Evolutionary conservation across 2,329 filamentous ascomycete species (phyloP).

Genomic region (Pseudocercospora crystallina): DNA sequence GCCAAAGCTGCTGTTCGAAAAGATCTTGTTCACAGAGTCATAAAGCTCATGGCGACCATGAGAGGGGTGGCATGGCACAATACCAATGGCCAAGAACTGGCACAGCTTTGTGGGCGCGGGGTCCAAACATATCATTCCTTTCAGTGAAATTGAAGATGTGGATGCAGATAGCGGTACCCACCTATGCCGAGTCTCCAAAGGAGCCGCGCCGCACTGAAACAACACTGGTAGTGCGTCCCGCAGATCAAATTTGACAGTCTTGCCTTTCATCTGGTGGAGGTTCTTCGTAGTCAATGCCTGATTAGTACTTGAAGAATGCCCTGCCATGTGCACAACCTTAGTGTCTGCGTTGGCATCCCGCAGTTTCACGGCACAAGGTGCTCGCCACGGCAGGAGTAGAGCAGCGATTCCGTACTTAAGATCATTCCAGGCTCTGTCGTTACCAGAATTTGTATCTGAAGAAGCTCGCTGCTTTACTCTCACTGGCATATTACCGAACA

Average conservation of each 20-base stretch:
- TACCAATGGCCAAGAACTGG: slow-evolving; percentile 81
- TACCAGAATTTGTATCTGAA: slow-evolving; percentile 51
- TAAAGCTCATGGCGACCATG: slow-evolving; percentile 66
- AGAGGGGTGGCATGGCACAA: slow-evolving; percentile 61
- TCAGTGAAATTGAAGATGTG: slow-evolving; percentile 60
- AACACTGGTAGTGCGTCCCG: slow-evolving; percentile 54
- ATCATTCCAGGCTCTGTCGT: slow-evolving; percentile 64
- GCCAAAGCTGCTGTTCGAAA: slow-evolving; percentile 76
- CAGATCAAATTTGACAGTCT: slow-evolving; percentile 23
- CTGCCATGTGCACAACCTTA: slow-evolving; percentile 20
- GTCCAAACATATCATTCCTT: slow-evolving; percentile 68
- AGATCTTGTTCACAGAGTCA: slow-evolving; percentile 74
- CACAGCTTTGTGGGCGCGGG: slow-evolving; percentile 69
- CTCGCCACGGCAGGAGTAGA: slow-evolving; percentile 69
- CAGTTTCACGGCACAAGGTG: slow-evolving; percentile 57
- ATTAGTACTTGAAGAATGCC: slow-evolving; percentile 18
- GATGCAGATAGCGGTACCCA: slow-evolving; percentile 75
- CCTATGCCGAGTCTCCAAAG: slow-evolving; percentile 50
- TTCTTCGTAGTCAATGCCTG: slow-evolving; percentile 30
- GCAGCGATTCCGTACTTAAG: slow-evolving; percentile 61
- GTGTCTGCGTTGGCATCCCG: slow-evolving; percentile 49
- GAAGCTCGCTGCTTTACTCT: slow-evolving; percentile 74
- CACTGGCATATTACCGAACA: slow-evolving; percentile 90
- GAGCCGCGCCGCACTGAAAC: slow-evolving; percentile 63
- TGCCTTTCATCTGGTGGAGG: slow-evolving; percentile 25